Evolutionary conservation across 805 yeast genomes (phyloP), one percentile per base, ranked within the genome.

Genomic region (Saccharomyces jurei): DNA sequence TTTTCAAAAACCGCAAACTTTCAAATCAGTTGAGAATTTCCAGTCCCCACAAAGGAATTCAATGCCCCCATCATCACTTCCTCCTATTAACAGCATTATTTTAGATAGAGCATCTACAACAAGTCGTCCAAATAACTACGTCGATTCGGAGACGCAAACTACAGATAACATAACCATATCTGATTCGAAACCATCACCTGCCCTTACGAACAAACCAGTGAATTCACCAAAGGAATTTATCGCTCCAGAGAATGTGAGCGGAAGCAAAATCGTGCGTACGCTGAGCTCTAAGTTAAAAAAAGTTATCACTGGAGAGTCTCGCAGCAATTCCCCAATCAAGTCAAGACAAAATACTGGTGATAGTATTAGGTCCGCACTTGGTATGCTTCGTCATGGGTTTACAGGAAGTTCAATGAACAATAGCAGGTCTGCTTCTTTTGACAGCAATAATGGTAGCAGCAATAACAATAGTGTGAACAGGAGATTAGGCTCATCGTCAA

Each of bases 321-420:
- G 56, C 1, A 52, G 52, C 8, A 49, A 8, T 21, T 65, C 67
- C 3, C 65, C 68, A 4, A 56, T 62, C 8, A 57, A 58, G 50
- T 59, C 65, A 2, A 55, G 65, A 21, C 65, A 65, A 31, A 61
- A 64, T 50, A 65, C 69, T 1, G 69, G 68, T 3, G 66, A 54
- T 10, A 60, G 66, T 29, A 58, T 60, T 10, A 52, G 58, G 28
- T 60, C 67, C 6, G 59, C 66, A 2, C 58, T 62, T 30, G 56
- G 54, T 14, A 53, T 58, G 2, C 48, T 64, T 29, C 56, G 62
- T 46, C 57, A 55, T 31, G 57, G 61, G 11, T 31, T 59, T 22
- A 59, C 61, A 22, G 54, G 56, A 6, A 36, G 50, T 6, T 36
- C 52, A 13, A 11, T 36, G 10, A 54, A 46, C 29, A 58, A 50